phyloP scores from a whole-genome alignment of 306 rosid genomes.

The Sicyos edulis region DNA sequence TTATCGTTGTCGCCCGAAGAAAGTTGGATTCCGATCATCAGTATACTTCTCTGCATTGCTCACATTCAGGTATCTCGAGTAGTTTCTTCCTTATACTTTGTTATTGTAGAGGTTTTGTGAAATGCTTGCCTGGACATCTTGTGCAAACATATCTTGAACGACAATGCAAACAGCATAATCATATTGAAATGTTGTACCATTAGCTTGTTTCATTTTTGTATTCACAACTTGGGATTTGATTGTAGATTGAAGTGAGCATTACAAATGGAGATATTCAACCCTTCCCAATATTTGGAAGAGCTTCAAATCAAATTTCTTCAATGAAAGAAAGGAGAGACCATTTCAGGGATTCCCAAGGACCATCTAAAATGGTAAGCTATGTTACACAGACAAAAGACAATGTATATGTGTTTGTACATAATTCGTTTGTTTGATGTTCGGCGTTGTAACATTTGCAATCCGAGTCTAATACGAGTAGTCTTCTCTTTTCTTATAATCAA shows the following conservation, averaged over 20 bases:
- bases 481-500: slow-evolving; percentile 23
- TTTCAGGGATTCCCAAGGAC: slow-evolving; percentile 31
- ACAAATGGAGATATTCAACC: slow-evolving; percentile 80
- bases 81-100: background rate
- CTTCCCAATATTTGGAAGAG: slow-evolving; percentile 50
- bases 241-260: slow-evolving; percentile 78
- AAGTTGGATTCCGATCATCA: slow-evolving; percentile 88
- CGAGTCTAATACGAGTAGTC: slow-evolving; percentile 25
- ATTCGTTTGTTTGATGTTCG: background rate
- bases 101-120: background rate
- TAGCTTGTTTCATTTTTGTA: background rate
- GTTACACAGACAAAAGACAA: background rate
- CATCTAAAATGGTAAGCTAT: slow-evolving; percentile 38
- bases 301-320: slow-evolving; percentile 35
- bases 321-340: slow-evolving; percentile 24
- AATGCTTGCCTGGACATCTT: background rate
- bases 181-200: slow-evolving; percentile 1
- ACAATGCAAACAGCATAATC: background rate
- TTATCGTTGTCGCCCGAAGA: slow-evolving; percentile 77
- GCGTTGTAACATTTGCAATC: slow-evolving; percentile 4
- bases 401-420: background rate
- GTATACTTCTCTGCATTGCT: slow-evolving; percentile 74
- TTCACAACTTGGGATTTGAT: background rate
- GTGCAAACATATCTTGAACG: background rate
- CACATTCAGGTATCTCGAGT: slow-evolving; percentile 62